Base-by-base conservation (phyloP, 2,329 filamentous ascomycete species). In the Neonectria ditissima region DNA sequence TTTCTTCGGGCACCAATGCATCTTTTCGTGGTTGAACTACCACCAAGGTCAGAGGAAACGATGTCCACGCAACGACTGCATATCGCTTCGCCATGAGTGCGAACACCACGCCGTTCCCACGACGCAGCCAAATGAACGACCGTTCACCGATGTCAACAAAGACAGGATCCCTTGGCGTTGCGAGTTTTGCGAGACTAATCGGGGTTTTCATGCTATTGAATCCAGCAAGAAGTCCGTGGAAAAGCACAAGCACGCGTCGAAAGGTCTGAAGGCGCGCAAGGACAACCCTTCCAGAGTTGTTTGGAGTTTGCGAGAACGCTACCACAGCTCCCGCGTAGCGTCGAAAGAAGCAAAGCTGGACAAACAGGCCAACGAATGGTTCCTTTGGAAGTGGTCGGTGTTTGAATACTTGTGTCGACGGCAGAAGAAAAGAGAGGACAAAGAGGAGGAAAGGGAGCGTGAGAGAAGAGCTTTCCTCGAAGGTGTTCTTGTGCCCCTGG, bases 1-100 rank as follows among this genome's bases (percentile, higher is more conserved):
- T 52, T 18, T 16, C 14, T 73, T 74, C 51, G 73, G 73, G 9
- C 62, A 69, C 22, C 8, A 44, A 4, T 76, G 75, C 24, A 51
- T 75, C 22, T 67, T 54, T 13, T 39, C 37, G 20, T 66, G 57
- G 60, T 10, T 56, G 14, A 22, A 18, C n/a, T 43, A 4, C 24
- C 48, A 34, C 30, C 47, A 18, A 11, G 20, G 14, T 11, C 9
- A 20, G 24, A 30, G 4, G 28, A 14, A 8, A 13, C 13, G 13
- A n/a, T 60, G 34, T 18, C 45, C 47, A 30, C 22, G 20, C 37
- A 43, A 52, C 10, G 22, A 20, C 7, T 67, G 65, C 41, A 67
- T 67, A 32, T 3, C 62, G 11, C 39, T 74, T 22, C 68, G 45
- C 10, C 67, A 75, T 37, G 28, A 6, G 6, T 75, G 73, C 53